These are phyloP conservation scores for Capronia coronata DNA, from an alignment of 2,329 filamentous ascomycete genomes.

Conservation along the genomic window DNA sequence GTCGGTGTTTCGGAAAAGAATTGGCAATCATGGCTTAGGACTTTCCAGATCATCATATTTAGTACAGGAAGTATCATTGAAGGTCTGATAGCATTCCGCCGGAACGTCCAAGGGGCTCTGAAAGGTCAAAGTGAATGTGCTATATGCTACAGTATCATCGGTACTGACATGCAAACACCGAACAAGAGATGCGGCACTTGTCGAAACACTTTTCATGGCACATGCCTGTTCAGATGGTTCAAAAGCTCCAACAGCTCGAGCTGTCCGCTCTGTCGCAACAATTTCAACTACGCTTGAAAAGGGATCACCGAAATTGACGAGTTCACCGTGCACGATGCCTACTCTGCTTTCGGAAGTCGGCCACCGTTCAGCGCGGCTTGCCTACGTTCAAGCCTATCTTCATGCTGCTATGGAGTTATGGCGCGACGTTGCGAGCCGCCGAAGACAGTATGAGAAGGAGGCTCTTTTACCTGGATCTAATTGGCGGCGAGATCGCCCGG, in stretches of 20 bases:
- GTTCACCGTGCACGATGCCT: too few relatives aligned
- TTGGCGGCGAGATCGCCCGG: too few relatives aligned
- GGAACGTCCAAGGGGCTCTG: constrained; percentile 78
- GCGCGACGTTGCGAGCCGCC: too few relatives aligned
- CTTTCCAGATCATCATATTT: constrained; percentile 87
- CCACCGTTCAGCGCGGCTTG: too few relatives aligned
- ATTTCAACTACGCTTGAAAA: constrained; percentile 57
- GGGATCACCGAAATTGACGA: too few relatives aligned
- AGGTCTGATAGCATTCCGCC: constrained; percentile 74
- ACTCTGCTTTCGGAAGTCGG: too few relatives aligned
- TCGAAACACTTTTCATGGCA: constrained; percentile 85
- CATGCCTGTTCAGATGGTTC: constrained; percentile 95
- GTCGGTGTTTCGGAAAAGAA: constrained; percentile 85
- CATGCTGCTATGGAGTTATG: too few relatives aligned
- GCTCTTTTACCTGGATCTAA: too few relatives aligned
- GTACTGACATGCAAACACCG: constrained; percentile 77
- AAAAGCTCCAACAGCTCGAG: constrained; percentile 84
- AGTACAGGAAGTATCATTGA: constrained; percentile 84
- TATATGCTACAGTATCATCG: constrained; percentile 94
- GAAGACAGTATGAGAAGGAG: too few relatives aligned
- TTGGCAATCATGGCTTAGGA: constrained; percentile 86
- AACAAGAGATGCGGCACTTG: constrained; percentile 89
- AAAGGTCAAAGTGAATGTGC: constrained; percentile 93
- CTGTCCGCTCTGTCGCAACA: constrained; percentile 87
- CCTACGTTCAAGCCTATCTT: too few relatives aligned